These are phyloP conservation scores for Herpotrichia juniperi DNA, from an alignment of 2,329 filamentous ascomycete species.

Conservation along the genomic window DNA sequence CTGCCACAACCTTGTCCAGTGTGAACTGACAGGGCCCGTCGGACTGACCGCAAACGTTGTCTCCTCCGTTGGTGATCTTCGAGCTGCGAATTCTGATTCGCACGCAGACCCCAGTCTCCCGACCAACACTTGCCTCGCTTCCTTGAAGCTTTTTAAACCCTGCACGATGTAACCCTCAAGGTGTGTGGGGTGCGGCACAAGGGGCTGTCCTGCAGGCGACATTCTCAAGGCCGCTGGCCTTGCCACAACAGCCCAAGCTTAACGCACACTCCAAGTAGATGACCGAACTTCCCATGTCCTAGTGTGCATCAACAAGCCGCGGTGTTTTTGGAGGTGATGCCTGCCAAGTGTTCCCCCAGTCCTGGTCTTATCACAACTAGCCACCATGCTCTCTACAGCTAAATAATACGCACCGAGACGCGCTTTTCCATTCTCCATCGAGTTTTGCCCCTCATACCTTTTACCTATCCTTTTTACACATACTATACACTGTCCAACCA, in stretches of 20 bases:
- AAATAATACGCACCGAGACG: conserved; percentile 49
- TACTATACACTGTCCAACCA: conserved; percentile 38
- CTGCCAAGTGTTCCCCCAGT: conserved; percentile 25
- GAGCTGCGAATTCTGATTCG: conserved; percentile 28
- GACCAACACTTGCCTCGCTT: conserved; percentile 26
- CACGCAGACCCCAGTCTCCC: conserved; percentile 35
- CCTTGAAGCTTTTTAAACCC: conserved; percentile 13
- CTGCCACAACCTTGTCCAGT: conserved; percentile 15
- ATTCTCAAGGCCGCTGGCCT: conserved; percentile 21
- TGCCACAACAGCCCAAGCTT: conserved; percentile 34
- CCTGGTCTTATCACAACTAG: conserved; percentile 45
- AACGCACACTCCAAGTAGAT: conserved; percentile 24
- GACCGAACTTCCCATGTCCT: conserved; percentile 26
- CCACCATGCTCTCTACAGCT: conserved; percentile 43
- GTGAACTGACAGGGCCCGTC: conserved; percentile 11
- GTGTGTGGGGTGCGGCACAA: conserved; percentile 39
- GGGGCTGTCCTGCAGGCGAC: conserved; percentile 23
- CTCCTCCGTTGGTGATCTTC: conserved; percentile 36
- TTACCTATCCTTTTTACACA: conserved; percentile 42
- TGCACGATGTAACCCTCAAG: conserved; percentile 45
- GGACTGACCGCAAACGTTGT: conserved; percentile 34
- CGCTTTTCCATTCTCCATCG: conserved; percentile 44
- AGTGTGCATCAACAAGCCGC: conserved; percentile 29
- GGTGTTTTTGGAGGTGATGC: conserved; percentile 28
- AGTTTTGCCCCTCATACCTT: conserved; percentile 42